Conservation (phyloP, 352 stramenopile species). For the Pythium biforme region DNA sequence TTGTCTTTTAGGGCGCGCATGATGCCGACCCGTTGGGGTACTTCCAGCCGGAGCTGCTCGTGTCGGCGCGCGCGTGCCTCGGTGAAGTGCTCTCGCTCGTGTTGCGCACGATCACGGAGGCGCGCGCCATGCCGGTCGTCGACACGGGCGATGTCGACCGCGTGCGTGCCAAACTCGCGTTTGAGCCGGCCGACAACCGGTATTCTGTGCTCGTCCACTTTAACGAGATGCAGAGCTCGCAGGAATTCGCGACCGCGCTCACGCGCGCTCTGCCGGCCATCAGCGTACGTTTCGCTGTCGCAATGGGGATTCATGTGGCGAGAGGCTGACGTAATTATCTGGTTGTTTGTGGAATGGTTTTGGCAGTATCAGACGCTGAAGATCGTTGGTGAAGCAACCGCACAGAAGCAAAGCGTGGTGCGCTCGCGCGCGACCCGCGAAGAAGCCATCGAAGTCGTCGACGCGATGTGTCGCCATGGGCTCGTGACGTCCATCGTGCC, state of each 20-base stretch:
- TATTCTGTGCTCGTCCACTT: slow-evolving; percentile 92
- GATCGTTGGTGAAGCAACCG: slow-evolving; percentile 69
- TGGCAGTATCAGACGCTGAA: slow-evolving; percentile 81
- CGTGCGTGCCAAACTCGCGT: slow-evolving; percentile 33
- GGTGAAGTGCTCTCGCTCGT: slow-evolving; percentile 69
- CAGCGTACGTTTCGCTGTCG: slow-evolving; percentile 40
- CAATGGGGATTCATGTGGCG: neutral
- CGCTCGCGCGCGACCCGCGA: slow-evolving; percentile 61
- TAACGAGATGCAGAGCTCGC: slow-evolving; percentile 90
- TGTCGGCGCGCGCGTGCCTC: slow-evolving; percentile 61
- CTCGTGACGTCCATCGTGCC: slow-evolving; percentile 82
- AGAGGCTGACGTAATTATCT: neutral
- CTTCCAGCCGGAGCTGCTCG: slow-evolving; percentile 50
- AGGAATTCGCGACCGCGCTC: slow-evolving; percentile 80
- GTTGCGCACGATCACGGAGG: slow-evolving; percentile 61
- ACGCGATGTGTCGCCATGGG: slow-evolving; percentile 59
- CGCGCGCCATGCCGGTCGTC: slow-evolving; percentile 55
- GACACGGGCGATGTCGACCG: slow-evolving; percentile 47
- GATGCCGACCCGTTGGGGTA: slow-evolving; percentile 64
- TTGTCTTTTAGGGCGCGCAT: slow-evolving; percentile 46
- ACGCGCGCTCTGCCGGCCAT: slow-evolving; percentile 68
- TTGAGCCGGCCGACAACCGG: slow-evolving; percentile 28
- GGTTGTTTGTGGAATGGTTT: neutral
- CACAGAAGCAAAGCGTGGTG: slow-evolving; percentile 73
- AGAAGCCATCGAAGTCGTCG: slow-evolving; percentile 72